Base-by-base conservation (phyloP, 2,329 filamentous ascomycete genomes). In the Trichoderma afroharzianum region DNA sequence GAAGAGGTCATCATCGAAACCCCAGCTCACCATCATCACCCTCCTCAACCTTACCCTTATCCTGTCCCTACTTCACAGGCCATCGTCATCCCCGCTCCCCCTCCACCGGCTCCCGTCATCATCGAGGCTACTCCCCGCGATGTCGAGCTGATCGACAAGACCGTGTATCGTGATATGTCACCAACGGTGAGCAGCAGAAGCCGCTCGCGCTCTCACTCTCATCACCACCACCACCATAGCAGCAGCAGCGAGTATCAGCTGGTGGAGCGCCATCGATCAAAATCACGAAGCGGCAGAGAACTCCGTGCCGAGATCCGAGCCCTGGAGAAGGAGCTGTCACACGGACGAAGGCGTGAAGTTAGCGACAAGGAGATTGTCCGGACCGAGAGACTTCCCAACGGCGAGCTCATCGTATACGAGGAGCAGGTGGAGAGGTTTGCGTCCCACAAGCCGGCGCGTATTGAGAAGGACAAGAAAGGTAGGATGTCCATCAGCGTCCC, bases 391-490 rank as follows among this genome's bases (percentile, higher is more conserved):
- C 80, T 88, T 63, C 86, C 86, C 32, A 88, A 90, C 68, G 90
- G 88, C 61, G 86, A 90, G 75, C 79, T 93, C 39, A 85, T 93
- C 59, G 80, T 93, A 57, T 91, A 90, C 74, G 86, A 89, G 82
- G 86, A 90, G 75, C 80, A 85, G 76, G 81, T 90, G 74, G 87
- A 90, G 80, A 84, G 82, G 77, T 80, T 88, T 66, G 84, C 87
- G 74, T 83, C 84, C 63, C 83, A 83, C 78, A 87, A 84, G 79
- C 88, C 88, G 68, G 85, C 92, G 74, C 86, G 92, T 76, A 90
- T 97, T 77, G 92, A 94, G 83, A 94, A 92, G 86, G 94, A 98
- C 84, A 92, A 92, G 86, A 96, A 93, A 94, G 94, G 95, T 97
- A 96, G 91, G 92, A 91, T 96, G 90, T 89, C 91, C 86, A 90